These are phyloP conservation scores for Aspergillus pseudoterreus DNA, from an alignment of 2,329 filamentous ascomycete genomes.

Conservation along the genomic window DNA sequence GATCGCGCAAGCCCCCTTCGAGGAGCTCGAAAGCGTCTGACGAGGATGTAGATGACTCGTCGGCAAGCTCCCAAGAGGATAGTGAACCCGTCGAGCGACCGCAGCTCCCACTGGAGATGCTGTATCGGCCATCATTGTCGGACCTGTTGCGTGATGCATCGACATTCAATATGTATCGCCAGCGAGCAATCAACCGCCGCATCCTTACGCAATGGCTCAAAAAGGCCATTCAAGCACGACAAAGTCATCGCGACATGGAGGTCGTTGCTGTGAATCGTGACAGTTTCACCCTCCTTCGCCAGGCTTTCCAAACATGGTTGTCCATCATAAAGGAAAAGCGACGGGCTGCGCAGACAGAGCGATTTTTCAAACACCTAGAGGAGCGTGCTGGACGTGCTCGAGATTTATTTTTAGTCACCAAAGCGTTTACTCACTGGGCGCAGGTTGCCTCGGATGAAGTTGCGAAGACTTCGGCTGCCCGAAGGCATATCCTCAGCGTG, in stretches of 20 bases:
- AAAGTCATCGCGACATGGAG: slow-evolving; percentile 38
- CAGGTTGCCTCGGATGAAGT: slow-evolving; percentile 61
- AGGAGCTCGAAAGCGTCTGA: slow-evolving; percentile 20
- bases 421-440: slow-evolving; percentile 67
- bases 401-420: slow-evolving; percentile 61
- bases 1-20: slow-evolving; percentile 14
- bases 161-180: slow-evolving; percentile 43
- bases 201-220: slow-evolving; percentile 48
- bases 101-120: slow-evolving; percentile 34
- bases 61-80: slow-evolving; percentile 18
- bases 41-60: slow-evolving; percentile 17
- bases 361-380: slow-evolving; percentile 55
- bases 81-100: slow-evolving; percentile 24
- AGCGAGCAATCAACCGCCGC: slow-evolving; percentile 35
- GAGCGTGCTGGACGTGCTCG: slow-evolving; percentile 60
- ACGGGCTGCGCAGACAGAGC: slow-evolving; percentile 45
- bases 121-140: slow-evolving; percentile 49
- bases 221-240: slow-evolving; percentile 35
- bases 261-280: slow-evolving; percentile 49
- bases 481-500: slow-evolving; percentile 66
- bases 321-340: slow-evolving; percentile 38
- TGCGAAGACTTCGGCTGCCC: slow-evolving; percentile 63
- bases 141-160: slow-evolving; percentile 51
- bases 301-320: slow-evolving; percentile 52
- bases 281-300: slow-evolving; percentile 48